Conservation (phyloP, 2,329 filamentous ascomycete species). For the Colletotrichum abscissum region DNA sequence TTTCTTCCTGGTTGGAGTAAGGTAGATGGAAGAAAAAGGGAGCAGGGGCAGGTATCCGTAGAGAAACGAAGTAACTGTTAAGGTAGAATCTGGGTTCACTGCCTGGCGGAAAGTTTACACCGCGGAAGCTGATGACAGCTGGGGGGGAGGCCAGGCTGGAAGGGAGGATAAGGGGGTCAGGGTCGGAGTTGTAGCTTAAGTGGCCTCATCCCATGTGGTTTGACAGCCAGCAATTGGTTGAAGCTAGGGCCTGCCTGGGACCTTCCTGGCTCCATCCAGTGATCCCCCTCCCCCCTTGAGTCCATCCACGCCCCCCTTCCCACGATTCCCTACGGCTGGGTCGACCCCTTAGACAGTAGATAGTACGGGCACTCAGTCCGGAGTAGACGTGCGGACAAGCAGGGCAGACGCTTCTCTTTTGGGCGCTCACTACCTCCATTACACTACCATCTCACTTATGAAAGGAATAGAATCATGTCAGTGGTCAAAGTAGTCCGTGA, state of each 20-base stretch:
- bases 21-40: slow-evolving; percentile 34
- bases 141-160: slow-evolving; percentile 32
- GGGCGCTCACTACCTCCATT: neutral
- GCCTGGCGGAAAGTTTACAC: slow-evolving; percentile 31
- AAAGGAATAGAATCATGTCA: neutral
- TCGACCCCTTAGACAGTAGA: neutral
- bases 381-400: neutral
- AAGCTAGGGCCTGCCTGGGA: slow-evolving; percentile 26
- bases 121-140: slow-evolving; percentile 35
- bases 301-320: slow-evolving; percentile 11
- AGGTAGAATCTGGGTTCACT: slow-evolving; percentile 13
- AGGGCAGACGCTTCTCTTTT: neutral
- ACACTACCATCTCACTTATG: neutral
- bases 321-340: slow-evolving; percentile 14
- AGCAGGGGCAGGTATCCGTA: slow-evolving; percentile 10
- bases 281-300: slow-evolving; percentile 12
- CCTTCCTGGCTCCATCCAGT: slow-evolving; percentile 17
- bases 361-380: neutral
- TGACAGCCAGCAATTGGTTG: slow-evolving; percentile 31
- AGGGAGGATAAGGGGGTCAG: slow-evolving; percentile 35
- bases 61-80: slow-evolving; percentile 11
- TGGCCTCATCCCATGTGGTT: slow-evolving; percentile 46
- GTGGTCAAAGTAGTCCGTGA: neutral
- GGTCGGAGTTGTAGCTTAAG: slow-evolving; percentile 51
- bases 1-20: slow-evolving; percentile 17